Evolutionary conservation across 2,329 filamentous ascomycete species (phyloP).

Genomic region (Beauveria varroae): DNA sequence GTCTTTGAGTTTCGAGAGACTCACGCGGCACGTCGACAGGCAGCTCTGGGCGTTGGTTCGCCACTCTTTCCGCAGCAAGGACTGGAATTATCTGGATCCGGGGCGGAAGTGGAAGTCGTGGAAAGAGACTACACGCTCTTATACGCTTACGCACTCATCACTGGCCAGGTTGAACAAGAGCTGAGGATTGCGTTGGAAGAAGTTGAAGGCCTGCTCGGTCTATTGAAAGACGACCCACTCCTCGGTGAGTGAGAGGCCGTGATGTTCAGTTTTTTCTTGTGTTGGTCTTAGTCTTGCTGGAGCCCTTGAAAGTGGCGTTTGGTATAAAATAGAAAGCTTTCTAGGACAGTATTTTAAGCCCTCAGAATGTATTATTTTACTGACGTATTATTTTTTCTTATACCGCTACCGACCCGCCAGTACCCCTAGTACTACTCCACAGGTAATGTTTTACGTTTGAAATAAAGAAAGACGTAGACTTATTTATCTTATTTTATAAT

Average conservation of each 20-base stretch:
- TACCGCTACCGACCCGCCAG: too few relatives aligned
- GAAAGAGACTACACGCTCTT: conserved; percentile 78
- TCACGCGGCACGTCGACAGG: conserved; percentile 23
- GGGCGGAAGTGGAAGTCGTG: conserved; percentile 26
- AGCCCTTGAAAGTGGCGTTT: too few relatives aligned
- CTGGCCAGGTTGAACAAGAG: conserved; percentile 54
- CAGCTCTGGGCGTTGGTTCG: not conserved
- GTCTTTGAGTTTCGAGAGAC: conserved; percentile 75
- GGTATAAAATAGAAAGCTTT: too few relatives aligned
- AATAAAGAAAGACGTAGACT: too few relatives aligned
- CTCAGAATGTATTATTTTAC: too few relatives aligned
- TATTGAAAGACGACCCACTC: conserved; percentile 28
- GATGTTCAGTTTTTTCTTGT: too few relatives aligned
- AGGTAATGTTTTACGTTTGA: too few relatives aligned
- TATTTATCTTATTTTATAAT: too few relatives aligned
- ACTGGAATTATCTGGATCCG: not conserved
- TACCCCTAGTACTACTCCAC: too few relatives aligned
- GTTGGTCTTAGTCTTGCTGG: too few relatives aligned
- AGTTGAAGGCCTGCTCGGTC: conserved; percentile 51
- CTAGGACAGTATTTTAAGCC: too few relatives aligned
- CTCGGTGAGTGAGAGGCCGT: conserved; percentile 37
- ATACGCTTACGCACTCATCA: conserved; percentile 77
- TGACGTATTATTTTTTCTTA: too few relatives aligned
- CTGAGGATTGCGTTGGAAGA: conserved; percentile 49
- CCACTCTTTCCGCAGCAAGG: not conserved